Evolutionary conservation across 805 yeast genomes (phyloP).

Genomic region (Torulaspora indica): DNA sequence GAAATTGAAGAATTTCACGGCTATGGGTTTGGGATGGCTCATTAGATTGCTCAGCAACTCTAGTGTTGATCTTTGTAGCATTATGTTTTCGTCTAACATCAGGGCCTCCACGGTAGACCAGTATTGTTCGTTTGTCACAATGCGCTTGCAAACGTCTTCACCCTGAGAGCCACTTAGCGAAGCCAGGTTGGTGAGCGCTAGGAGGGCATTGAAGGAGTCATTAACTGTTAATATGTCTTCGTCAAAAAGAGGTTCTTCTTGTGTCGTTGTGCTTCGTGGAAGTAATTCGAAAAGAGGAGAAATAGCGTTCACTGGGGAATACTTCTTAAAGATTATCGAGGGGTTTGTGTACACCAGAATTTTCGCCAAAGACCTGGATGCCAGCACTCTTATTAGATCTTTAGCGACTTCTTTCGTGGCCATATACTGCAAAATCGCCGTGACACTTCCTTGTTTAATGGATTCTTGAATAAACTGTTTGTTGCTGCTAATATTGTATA

Average conservation of each 20-base stretch:
- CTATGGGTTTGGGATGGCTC: slow-evolving; percentile 39
- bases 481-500: slow-evolving; percentile 32
- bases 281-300: slow-evolving; percentile 45
- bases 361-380: slow-evolving; percentile 42
- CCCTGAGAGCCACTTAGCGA: slow-evolving; percentile 41
- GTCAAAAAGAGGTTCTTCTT: slow-evolving; percentile 10
- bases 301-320: slow-evolving; percentile 40
- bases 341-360: slow-evolving; percentile 47
- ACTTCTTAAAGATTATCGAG: slow-evolving; percentile 39
- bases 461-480: slow-evolving; percentile 28
- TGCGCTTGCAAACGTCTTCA: slow-evolving; percentile 35
- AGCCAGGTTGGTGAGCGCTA: slow-evolving; percentile 66
- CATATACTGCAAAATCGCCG: slow-evolving; percentile 39
- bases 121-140: slow-evolving; percentile 35
- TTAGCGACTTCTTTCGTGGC: slow-evolving; percentile 15
- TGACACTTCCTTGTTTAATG: slow-evolving; percentile 46
- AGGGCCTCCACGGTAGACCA: slow-evolving; percentile 46
- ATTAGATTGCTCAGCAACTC: slow-evolving; percentile 63
- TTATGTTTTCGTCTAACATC: slow-evolving; percentile 42
- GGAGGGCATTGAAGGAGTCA: slow-evolving; percentile 49
- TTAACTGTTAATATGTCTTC: slow-evolving; percentile 25
- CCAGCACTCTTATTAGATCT: slow-evolving; percentile 32
- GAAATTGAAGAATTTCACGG: slow-evolving; percentile 54
- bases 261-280: slow-evolving; percentile 12
- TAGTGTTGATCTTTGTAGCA: slow-evolving; percentile 55